These are phyloP conservation scores for Polygonum maritimum DNA, from an alignment of 148 eudicot species.

Conservation along the genomic window DNA sequence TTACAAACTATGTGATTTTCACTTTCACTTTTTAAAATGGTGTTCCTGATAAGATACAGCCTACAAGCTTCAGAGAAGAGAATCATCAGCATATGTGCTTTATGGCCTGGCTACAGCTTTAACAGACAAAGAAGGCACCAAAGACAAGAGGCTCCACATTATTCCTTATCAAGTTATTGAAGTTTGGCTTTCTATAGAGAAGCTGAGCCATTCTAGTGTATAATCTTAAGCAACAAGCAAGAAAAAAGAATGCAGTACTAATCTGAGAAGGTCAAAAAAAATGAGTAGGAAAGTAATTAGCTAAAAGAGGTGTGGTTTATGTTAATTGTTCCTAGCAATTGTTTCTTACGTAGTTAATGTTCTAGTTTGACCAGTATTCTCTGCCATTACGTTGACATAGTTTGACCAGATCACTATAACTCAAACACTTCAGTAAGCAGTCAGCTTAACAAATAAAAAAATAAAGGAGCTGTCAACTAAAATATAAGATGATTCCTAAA, in stretches of 20 bases:
- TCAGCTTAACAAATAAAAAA: neutral
- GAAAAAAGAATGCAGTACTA: neutral
- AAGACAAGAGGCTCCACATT: neutral
- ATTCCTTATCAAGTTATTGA: neutral
- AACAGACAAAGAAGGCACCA: neutral
- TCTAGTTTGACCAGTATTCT: neutral
- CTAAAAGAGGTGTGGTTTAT: neutral
- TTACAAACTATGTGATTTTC: neutral
- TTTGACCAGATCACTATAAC: neutral
- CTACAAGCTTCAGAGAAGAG: neutral
- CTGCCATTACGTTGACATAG: neutral
- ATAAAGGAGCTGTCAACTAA: neutral
- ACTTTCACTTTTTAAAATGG: neutral
- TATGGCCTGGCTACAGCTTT: slow-evolving; percentile 5
- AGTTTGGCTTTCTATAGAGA: neutral
- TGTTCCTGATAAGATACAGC: neutral
- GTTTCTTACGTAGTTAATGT: neutral
- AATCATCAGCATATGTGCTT: neutral
- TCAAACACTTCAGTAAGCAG: neutral
- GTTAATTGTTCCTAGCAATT: neutral
- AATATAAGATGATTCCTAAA: neutral
- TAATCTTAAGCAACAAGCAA: neutral
- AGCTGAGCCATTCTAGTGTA: neutral
- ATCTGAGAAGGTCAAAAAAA: neutral
- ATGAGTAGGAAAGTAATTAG: neutral